These are phyloP conservation scores for Powellomyces hirtus DNA, from an alignment of 192 early-diverging fungal species.

Conservation along the genomic window DNA sequence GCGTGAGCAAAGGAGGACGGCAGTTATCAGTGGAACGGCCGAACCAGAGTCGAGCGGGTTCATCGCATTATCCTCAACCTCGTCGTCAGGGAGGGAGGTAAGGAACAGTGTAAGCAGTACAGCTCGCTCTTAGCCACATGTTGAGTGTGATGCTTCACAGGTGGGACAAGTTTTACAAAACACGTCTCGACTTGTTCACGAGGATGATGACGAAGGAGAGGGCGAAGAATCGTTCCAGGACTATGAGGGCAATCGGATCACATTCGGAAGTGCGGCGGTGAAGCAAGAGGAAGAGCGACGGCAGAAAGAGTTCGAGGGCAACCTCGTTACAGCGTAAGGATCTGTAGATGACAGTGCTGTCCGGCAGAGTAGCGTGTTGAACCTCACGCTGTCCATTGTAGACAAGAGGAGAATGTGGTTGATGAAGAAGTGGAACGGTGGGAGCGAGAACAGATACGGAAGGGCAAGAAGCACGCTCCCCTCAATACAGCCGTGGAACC, in stretches of 20 bases:
- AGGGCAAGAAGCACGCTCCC: constrained; percentile 8
- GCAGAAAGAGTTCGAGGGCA: constrained; percentile 26
- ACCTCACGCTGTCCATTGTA: not conserved
- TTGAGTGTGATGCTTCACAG: not conserved
- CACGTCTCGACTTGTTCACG: constrained; percentile 33
- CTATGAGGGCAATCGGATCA: constrained; percentile 35
- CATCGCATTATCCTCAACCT: constrained; percentile 16
- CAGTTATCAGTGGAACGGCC: constrained; percentile 7
- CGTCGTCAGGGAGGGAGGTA: not conserved
- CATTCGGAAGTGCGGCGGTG: constrained; percentile 35
- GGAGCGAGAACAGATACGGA: constrained; percentile 34
- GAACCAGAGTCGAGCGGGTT: constrained; percentile 7
- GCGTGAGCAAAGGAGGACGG: constrained; percentile 33
- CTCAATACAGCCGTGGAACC: constrained; percentile 2
- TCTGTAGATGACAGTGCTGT: no score
- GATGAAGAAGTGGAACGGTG: constrained; percentile 39
- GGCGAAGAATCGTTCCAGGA: constrained; percentile 45
- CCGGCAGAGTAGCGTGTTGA: no score
- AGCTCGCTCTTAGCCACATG: not conserved
- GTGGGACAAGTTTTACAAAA: constrained; percentile 2
- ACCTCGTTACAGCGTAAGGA: constrained; percentile 26
- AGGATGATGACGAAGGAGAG: constrained; percentile 37
- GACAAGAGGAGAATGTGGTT: constrained; percentile 29
- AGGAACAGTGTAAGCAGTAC: not conserved
- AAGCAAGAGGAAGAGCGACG: constrained; percentile 25